These are phyloP conservation scores for Dactylellina sp. DNA, from an alignment of 2,329 filamentous ascomycete genomes.

Conservation along the genomic window DNA sequence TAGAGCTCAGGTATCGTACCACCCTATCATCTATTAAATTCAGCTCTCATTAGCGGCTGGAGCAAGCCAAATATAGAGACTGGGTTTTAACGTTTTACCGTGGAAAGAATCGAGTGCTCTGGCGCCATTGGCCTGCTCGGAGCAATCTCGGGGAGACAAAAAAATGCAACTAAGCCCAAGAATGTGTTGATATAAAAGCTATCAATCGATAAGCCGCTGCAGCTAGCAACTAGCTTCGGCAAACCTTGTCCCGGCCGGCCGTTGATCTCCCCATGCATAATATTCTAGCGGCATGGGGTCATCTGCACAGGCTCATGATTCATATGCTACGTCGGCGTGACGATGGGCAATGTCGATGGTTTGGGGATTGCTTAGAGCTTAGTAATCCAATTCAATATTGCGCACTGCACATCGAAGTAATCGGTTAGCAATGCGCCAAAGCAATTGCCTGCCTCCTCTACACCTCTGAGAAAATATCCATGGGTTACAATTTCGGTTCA, in stretches of 20 bases:
- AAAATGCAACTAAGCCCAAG: conserved; percentile 2
- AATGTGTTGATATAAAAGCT: conserved; percentile 32
- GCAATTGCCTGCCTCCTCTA: too few relatives aligned
- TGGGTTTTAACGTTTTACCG: too few relatives aligned
- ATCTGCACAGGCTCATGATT: conserved; percentile 18
- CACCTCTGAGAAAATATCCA: neutral
- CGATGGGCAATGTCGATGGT: neutral
- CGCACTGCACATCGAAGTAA: too few relatives aligned
- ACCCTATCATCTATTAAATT: neutral
- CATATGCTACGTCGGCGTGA: conserved; percentile 7
- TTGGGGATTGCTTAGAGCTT: too few relatives aligned
- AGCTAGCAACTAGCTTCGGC: conserved; percentile 36
- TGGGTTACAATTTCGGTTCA: too few relatives aligned
- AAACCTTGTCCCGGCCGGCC: conserved; percentile 14
- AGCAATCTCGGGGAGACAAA: conserved; percentile 52
- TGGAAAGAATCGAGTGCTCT: too few relatives aligned
- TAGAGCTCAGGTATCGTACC: neutral
- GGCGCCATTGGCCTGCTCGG: conserved; percentile 43
- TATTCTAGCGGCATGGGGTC: conserved; percentile 10
- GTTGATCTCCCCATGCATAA: conserved; percentile 32
- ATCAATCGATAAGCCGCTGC: conserved; percentile 24
- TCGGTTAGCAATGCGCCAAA: too few relatives aligned
- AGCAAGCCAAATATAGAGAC: conserved; percentile 1
- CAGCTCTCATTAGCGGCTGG: neutral
- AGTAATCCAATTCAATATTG: too few relatives aligned